A percentile compares a stretch with the other conserved stretches of the same genome.
Evolutionary conservation across 148 eudicot species (phyloP).

Genomic region (Rheum nobile): DNA sequence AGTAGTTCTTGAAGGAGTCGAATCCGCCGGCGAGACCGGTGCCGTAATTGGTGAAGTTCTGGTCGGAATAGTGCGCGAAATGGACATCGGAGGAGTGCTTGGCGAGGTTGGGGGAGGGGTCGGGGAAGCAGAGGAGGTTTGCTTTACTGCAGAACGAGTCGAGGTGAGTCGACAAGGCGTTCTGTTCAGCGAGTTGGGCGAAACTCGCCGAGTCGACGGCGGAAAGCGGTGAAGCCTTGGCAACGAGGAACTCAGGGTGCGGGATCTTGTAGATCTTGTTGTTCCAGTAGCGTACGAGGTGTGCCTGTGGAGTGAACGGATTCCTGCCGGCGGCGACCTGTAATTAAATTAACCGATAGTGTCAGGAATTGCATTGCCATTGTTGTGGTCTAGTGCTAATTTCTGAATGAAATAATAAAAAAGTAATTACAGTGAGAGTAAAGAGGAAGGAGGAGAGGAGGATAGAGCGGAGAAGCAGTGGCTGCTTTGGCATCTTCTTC

Average conservation of each 20-base stretch:
- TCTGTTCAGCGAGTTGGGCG: conserved; percentile 43
- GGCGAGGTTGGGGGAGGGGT: conserved; percentile 22
- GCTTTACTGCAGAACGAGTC: conserved; percentile 52
- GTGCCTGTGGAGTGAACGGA: conserved; percentile 64
- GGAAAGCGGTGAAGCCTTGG: conserved; percentile 50
- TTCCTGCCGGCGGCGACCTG: conserved; percentile 17
- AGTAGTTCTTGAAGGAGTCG: conserved; percentile 50
- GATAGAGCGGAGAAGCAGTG: conserved; percentile 22
- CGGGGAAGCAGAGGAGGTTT: conserved; percentile 57
- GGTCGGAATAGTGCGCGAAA: conserved; percentile 20
- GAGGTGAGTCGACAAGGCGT: conserved; percentile 44
- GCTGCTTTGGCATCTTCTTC: conserved; percentile 16
- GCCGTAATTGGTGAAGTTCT: conserved; percentile 76
- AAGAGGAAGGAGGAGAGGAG: conserved; percentile 26
- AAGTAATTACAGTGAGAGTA: conserved; percentile 28
- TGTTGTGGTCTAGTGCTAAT: neutral
- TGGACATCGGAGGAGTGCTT: conserved; percentile 10
- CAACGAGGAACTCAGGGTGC: conserved; percentile 43
- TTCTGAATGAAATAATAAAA: neutral
- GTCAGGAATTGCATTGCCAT: neutral
- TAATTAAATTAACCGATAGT: neutral
- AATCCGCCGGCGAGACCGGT: conserved; percentile 27
- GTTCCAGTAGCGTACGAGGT: conserved; percentile 65
- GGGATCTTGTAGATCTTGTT: conserved; percentile 68
- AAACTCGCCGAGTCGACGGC: conserved; percentile 45